Evolutionary conservation across 2,329 filamentous ascomycete genomes (phyloP), one percentile per base, ranked within the genome.

Genomic region (Xylariaceae sp.): DNA sequence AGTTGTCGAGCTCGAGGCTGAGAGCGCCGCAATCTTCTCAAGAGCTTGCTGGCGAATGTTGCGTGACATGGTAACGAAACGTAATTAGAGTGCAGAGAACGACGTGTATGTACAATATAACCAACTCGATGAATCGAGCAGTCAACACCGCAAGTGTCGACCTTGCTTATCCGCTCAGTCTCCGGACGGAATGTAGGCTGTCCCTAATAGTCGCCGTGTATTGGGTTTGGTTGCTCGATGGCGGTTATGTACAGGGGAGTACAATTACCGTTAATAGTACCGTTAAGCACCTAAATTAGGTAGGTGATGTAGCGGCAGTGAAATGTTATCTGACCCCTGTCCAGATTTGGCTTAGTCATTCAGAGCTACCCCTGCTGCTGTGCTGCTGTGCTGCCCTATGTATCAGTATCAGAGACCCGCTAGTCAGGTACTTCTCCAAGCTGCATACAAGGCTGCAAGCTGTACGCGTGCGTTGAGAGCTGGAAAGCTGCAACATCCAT

Each of bases 1-100:
- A 10, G 77, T 74, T 37, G 75, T 71, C 15, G 82, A 73, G 67
- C 75, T 80, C 35, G 78, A 75, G 23, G 84, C 82, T 11, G 85
- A 86, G 48, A 88, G 76, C 39, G 79, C 77, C 35, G 85, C 85
- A 61, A 88, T 86, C 73, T 84, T 86, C 71, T 86, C 77, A 51
- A 88, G 75, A 61, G 85, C 85, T 67, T 78, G 78, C 59, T 81
- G 81, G 67, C 85, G 83, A 57, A 87, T 80, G 64, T 83, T 77
- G 67, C 79, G 77, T 59, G 77, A 73, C 73, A 82, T 82, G 54
- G 48, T 53, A 43, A 35, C 16, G 30, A 26, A 46, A 32, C 41
- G 16, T 5, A 43, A 32, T 21, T 33, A 3, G 29, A 30, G 26
- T 15, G 29, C 26, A 21, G 13, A 30, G 13, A 23, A n/a, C 32